A percentile compares a stretch with the other conserved stretches of the same genome.
These are phyloP conservation scores for Astragalus glycyphyllos DNA, from an alignment of 306 rosid species.

Conservation along the genomic window DNA sequence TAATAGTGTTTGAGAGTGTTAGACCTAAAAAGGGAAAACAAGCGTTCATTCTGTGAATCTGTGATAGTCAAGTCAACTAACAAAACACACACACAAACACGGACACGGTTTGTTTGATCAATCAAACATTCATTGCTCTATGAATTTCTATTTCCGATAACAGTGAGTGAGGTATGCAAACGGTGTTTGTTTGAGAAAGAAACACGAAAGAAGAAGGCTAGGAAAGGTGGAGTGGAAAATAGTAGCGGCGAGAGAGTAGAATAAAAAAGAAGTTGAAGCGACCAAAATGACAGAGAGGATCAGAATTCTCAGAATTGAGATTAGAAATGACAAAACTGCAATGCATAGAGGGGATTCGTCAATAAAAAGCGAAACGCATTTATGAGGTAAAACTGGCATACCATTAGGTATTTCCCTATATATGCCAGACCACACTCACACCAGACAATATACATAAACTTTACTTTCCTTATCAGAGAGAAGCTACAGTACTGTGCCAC, in stretches of 20 bases:
- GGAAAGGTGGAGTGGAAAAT: background rate
- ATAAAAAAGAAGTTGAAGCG: background rate
- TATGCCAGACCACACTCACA: conserved; percentile 34
- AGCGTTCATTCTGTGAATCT: background rate
- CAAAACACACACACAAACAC: too few relatives aligned
- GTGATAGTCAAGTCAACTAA: background rate
- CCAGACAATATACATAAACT: background rate
- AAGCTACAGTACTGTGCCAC: background rate
- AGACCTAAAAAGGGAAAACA: conserved; percentile 28
- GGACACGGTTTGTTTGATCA: background rate
- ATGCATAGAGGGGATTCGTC: background rate
- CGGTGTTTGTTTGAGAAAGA: background rate
- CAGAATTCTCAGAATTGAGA: conserved; percentile 9
- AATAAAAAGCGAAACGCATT: conserved; percentile 44
- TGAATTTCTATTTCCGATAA: conserved; percentile 16
- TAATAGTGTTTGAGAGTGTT: background rate
- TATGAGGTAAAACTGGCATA: conserved; percentile 22
- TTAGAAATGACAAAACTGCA: conserved; percentile 48
- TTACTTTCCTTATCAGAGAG: background rate
- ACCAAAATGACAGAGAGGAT: conserved; percentile 49
- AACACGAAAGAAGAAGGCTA: background rate
- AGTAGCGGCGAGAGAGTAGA: conserved; percentile 13
- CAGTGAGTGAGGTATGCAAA: conserved; percentile 3
- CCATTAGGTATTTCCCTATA: conserved; percentile 31
- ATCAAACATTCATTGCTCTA: conserved; percentile 17